Evolutionary conservation across 768 basidiomycete genomes (phyloP).

Genomic region (Dendrothele bispora): DNA sequence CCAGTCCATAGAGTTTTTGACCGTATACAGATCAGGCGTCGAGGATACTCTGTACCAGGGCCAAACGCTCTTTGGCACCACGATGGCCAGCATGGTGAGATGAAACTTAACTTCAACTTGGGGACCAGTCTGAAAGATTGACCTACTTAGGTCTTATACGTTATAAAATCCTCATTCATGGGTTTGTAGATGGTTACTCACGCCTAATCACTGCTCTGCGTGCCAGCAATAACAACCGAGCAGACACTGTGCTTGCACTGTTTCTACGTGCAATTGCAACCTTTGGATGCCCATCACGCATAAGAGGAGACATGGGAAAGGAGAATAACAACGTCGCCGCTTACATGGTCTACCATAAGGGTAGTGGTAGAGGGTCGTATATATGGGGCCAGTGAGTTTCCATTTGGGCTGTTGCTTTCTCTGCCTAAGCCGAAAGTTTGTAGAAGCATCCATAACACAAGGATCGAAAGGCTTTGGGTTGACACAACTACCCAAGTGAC

Average conservation of each 20-base stretch:
- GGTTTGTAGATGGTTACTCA: slow-evolving; percentile 13
- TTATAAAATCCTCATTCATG: slow-evolving; percentile 11
- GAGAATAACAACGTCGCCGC: slow-evolving; percentile 27
- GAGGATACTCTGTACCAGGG: slow-evolving; percentile 8
- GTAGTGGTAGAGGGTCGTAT: slow-evolving; percentile 23
- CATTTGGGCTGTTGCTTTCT: not conserved
- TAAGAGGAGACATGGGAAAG: slow-evolving; percentile 22
- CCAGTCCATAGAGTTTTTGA: slow-evolving; percentile 14
- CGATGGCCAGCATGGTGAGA: slow-evolving; percentile 18
- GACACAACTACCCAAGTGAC: slow-evolving; percentile 24
- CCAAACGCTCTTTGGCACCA: slow-evolving; percentile 16
- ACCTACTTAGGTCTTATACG: slow-evolving; percentile 8
- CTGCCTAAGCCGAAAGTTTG: not conserved
- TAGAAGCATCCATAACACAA: slow-evolving; percentile 25
- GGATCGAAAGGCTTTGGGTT: slow-evolving; percentile 29
- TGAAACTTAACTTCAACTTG: slow-evolving; percentile 14
- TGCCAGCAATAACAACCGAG: slow-evolving; percentile 28
- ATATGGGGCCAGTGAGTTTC: slow-evolving; percentile 21
- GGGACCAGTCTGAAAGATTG: not conserved
- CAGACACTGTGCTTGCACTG: slow-evolving; percentile 22
- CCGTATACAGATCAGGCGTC: slow-evolving; percentile 5
- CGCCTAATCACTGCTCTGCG: slow-evolving; percentile 20
- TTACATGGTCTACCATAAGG: slow-evolving; percentile 25
- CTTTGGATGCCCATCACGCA: slow-evolving; percentile 19
- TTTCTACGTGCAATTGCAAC: slow-evolving; percentile 15